A percentile compares a stretch with the other conserved stretches of the same genome.
Conservation (phyloP, 2,329 filamentous ascomycete species). For the Chrysoporthe austroafricana region DNA sequence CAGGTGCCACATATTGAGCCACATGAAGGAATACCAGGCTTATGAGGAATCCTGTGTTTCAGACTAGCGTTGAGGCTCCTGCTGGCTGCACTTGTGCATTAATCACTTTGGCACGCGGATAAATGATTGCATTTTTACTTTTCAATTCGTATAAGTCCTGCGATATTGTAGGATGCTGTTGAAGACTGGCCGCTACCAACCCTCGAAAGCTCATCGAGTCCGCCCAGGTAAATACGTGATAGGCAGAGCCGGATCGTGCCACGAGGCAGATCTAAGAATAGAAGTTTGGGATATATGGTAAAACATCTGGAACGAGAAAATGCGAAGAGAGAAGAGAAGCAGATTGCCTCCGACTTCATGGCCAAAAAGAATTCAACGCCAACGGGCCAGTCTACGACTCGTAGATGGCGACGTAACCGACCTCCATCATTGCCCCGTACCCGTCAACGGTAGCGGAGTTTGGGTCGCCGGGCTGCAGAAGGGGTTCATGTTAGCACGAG, state of each 20-base stretch:
- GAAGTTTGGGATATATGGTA: constrained; percentile 8
- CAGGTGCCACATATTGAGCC: too few species aligned
- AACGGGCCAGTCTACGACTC: not conserved
- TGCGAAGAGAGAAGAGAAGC: not conserved
- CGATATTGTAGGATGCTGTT: not conserved
- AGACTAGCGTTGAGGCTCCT: too few species aligned
- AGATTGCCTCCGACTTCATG: not conserved
- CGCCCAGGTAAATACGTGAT: not conserved
- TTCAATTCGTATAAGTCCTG: not conserved
- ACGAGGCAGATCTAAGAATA: not conserved
- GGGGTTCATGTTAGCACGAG: not conserved
- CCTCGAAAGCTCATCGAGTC: not conserved
- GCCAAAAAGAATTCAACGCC: not conserved
- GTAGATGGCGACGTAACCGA: constrained; percentile 36
- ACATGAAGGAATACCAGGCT: too few species aligned
- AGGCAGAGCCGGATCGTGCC: not conserved
- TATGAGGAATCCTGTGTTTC: too few species aligned
- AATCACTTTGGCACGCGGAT: too few species aligned
- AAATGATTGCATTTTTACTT: not conserved
- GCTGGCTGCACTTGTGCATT: too few species aligned
- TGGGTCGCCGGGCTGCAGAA: constrained; percentile 35
- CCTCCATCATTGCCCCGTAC: constrained; percentile 39
- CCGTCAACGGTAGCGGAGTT: constrained; percentile 35
- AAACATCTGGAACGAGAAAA: not conserved
- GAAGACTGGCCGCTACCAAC: not conserved